Percentiles rank a stretch among this genome's conserved stretches.
These are phyloP conservation scores for Aspergillus bombycis DNA, from an alignment of 2,329 filamentous ascomycete species.

Conservation along the genomic window DNA sequence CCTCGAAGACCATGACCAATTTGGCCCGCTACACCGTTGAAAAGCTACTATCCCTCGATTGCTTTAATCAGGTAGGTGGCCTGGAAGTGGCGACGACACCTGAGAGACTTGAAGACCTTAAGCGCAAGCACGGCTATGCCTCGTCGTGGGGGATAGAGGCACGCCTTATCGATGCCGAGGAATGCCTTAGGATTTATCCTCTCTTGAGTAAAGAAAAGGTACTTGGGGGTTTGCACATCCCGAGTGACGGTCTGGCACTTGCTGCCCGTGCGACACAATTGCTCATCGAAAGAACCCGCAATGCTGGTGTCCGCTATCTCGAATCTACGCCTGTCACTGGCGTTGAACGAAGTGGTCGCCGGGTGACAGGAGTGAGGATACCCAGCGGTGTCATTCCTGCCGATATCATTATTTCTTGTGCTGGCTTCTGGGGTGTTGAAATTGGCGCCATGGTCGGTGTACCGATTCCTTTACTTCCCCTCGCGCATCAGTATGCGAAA, in stretches of 20 bases:
- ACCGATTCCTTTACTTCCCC: constrained; percentile 61
- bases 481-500: constrained; percentile 67
- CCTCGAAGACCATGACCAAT: constrained; percentile 51
- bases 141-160: constrained; percentile 64
- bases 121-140: constrained; percentile 65
- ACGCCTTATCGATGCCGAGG: constrained; percentile 53
- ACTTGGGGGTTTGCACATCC: constrained; percentile 63
- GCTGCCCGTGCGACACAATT: constrained; percentile 65
- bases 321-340: constrained; percentile 61
- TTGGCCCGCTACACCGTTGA: constrained; percentile 66
- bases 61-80: constrained; percentile 65
- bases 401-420: constrained; percentile 65
- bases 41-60: constrained; percentile 61
- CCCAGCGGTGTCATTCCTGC: constrained; percentile 54
- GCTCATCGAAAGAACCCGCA: constrained; percentile 60
- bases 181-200: constrained; percentile 59
- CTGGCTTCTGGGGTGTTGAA: constrained; percentile 69
- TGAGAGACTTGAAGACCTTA: constrained; percentile 62
- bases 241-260: constrained; percentile 63
- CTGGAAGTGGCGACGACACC: constrained; percentile 65
- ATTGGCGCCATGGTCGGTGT: constrained; percentile 64
- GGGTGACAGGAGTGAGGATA: constrained; percentile 61
- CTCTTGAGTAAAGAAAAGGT: constrained; percentile 57
- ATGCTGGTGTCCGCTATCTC: constrained; percentile 62
- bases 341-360: constrained; percentile 53